A percentile compares a stretch with the other conserved stretches of the same genome.
These are phyloP conservation scores for Ganoderma multipileum DNA, from an alignment of 1,284 basidiomycete genomes.

Conservation along the genomic window DNA sequence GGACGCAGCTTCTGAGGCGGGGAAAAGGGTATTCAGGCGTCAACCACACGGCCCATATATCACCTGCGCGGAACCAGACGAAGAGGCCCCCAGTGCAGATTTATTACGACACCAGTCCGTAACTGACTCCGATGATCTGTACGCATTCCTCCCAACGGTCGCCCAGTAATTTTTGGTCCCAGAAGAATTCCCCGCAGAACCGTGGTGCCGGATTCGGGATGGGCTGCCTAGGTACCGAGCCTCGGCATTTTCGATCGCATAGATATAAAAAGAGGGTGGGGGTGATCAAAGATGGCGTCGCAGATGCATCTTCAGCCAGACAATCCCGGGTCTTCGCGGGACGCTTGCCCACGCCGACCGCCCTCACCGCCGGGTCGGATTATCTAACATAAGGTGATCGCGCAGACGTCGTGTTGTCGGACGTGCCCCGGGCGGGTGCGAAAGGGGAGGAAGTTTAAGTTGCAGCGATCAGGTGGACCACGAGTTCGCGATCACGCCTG, in stretches of 20 bases:
- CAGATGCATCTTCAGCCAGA: conserved; percentile 19
- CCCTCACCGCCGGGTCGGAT: conserved; percentile 20
- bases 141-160: conserved; percentile 30
- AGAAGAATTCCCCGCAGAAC: conserved; percentile 32
- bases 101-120: conserved; percentile 30
- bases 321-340: conserved; percentile 35
- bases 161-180: conserved; percentile 30
- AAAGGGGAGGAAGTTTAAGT: not conserved
- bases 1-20: conserved; percentile 19
- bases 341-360: conserved; percentile 19
- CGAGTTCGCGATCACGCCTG: conserved; percentile 2
- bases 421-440: conserved; percentile 1
- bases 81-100: conserved; percentile 23
- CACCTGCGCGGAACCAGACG: conserved; percentile 27
- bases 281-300: conserved; percentile 33
- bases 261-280: conserved; percentile 33
- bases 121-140: conserved; percentile 32
- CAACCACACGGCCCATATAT: conserved; percentile 25
- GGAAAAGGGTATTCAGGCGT: conserved; percentile 21
- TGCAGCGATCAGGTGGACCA: conserved; percentile 24
- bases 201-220: conserved; percentile 28
- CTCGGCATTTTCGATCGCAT: conserved; percentile 35
- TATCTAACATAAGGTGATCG: conserved; percentile 30
- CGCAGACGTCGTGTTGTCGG: conserved; percentile 13
- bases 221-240: conserved; percentile 37